Percentiles rank a stretch among this genome's conserved stretches.
These are phyloP conservation scores for Fusarium nodosum DNA, from an alignment of 2,329 filamentous ascomycete genomes.

Conservation along the genomic window DNA sequence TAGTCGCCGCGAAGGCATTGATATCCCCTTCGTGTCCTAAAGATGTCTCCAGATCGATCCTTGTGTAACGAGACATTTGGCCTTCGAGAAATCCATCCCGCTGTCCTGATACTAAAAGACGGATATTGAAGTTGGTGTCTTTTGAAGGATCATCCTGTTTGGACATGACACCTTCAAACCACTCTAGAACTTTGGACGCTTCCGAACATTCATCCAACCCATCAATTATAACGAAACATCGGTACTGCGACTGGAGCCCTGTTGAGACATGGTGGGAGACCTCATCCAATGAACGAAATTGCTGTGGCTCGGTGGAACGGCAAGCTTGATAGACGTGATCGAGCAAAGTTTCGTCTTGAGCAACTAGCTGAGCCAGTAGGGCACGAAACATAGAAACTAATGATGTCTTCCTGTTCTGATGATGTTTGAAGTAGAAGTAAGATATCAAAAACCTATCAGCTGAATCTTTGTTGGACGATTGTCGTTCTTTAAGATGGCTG, in stretches of 20 bases:
- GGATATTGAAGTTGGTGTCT: background rate
- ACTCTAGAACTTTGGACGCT: accelerated
- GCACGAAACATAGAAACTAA: accelerated
- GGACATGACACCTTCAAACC: background rate
- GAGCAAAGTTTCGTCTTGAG: background rate
- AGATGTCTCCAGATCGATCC: background rate
- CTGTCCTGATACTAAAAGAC: background rate
- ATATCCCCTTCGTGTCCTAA: background rate
- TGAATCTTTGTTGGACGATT: accelerated
- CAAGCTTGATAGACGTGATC: background rate
- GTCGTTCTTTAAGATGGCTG: background rate
- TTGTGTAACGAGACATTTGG: background rate
- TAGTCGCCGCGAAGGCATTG: accelerated
- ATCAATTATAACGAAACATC: background rate
- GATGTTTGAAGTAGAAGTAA: background rate
- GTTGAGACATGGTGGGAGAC: background rate
- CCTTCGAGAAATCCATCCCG: background rate
- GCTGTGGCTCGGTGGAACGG: background rate
- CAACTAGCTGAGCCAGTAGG: background rate
- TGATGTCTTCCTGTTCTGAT: background rate
- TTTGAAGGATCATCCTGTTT: accelerated
- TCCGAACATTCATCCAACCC: background rate
- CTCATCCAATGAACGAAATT: background rate
- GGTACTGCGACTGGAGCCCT: background rate
- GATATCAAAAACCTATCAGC: background rate